A percentile compares a stretch with the other conserved stretches of the same genome.
These are phyloP conservation scores for Kokia cookei DNA, from an alignment of 441 rosid species.

Conservation along the genomic window DNA sequence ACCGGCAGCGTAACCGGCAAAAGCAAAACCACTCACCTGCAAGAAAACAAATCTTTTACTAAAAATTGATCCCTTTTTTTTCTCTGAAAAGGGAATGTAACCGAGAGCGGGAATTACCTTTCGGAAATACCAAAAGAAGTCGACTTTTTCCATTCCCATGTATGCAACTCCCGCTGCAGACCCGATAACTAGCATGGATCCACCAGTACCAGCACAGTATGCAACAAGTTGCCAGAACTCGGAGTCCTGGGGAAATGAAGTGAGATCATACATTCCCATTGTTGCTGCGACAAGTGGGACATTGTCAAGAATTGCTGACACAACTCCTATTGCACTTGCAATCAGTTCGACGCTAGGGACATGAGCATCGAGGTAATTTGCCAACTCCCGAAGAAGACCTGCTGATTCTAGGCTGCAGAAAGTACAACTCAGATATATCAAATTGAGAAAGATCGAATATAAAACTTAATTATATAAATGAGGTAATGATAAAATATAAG, in stretches of 20 bases:
- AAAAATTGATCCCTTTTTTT: neutral
- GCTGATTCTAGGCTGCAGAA: constrained; percentile 78
- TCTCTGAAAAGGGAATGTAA: neutral
- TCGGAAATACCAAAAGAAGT: constrained; percentile 90
- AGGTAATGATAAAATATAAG: neutral
- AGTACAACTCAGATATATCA: constrained; percentile 1
- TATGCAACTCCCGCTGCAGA: constrained; percentile 93
- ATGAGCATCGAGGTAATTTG: constrained; percentile 84
- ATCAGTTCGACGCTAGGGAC: constrained; percentile 65
- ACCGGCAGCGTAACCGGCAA: constrained; percentile 91
- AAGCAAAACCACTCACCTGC: constrained; percentile 91
- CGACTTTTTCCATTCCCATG: constrained; percentile 92
- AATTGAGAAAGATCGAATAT: neutral
- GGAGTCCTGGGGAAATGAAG: constrained; percentile 73
- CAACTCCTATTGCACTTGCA: constrained; percentile 75
- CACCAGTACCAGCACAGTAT: constrained; percentile 89
- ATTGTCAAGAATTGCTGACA: constrained; percentile 86
- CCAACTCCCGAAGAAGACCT: constrained; percentile 85
- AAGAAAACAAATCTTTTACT: neutral
- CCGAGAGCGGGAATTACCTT: constrained; percentile 39
- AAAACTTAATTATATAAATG: neutral
- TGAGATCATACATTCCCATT: constrained; percentile 94
- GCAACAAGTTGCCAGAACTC: constrained; percentile 95
- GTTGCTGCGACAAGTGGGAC: constrained; percentile 93
- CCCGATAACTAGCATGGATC: constrained; percentile 78